These are phyloP conservation scores for Cutaneotrichosporon dermatis DNA, from an alignment of 1,284 basidiomycete species.

Conservation along the genomic window DNA sequence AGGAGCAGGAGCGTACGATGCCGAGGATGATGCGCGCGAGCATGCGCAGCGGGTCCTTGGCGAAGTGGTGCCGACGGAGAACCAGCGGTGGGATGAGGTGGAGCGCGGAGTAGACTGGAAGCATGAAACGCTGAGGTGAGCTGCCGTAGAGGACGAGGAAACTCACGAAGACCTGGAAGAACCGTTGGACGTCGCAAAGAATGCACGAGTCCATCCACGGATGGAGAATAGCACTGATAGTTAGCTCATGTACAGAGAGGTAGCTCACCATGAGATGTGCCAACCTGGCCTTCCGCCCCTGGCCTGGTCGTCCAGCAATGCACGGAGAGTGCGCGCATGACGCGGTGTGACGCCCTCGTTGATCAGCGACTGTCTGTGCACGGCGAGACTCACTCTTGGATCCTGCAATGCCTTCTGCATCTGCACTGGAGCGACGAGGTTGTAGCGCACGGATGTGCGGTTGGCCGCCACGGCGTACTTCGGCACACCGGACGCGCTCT, in stretches of 20 bases:
- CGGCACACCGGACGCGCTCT: conserved; percentile 64
- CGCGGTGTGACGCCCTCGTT: conserved; percentile 32
- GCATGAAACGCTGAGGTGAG: conserved; percentile 59
- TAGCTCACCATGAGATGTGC: conserved; percentile 56
- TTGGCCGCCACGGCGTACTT: conserved; percentile 61
- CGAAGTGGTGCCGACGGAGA: conserved; percentile 57
- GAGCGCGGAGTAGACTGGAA: conserved; percentile 73
- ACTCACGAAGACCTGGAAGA: conserved; percentile 64
- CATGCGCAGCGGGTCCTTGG: conserved; percentile 60
- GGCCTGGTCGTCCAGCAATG: conserved; percentile 30
- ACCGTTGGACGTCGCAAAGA: conserved; percentile 64
- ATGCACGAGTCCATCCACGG: conserved; percentile 71
- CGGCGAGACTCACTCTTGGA: conserved; percentile 48
- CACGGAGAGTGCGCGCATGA: conserved; percentile 28
- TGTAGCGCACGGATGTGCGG: conserved; percentile 57
- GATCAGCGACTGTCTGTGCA: background rate
- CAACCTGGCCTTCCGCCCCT: conserved; percentile 23
- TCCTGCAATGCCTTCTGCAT: conserved; percentile 57
- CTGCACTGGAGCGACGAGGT: conserved; percentile 56
- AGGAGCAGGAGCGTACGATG: conserved; percentile 78
- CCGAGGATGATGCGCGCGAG: conserved; percentile 64
- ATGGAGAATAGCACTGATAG: conserved; percentile 51
- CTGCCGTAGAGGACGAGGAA: conserved; percentile 8
- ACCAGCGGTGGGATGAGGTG: conserved; percentile 82
- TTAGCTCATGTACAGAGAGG: background rate